Evolutionary conservation across 2,329 filamentous ascomycete species (phyloP).

Genomic region (Alternaria incomplexa): DNA sequence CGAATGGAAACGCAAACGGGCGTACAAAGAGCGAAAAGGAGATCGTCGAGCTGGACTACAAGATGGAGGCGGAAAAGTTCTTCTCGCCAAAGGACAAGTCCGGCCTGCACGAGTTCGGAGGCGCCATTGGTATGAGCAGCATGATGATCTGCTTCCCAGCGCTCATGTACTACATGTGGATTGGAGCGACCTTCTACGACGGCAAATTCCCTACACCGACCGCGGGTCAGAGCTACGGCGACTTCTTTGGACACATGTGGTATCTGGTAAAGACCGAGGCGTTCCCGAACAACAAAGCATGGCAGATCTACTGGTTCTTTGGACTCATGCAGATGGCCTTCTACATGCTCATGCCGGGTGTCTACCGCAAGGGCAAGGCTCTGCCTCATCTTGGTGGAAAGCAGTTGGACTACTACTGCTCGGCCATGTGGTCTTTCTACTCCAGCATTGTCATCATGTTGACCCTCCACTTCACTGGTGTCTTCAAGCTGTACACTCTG

Average conservation of each 20-base stretch:
- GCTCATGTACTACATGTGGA: conserved; percentile 99
- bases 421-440: conserved; percentile 86
- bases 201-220: conserved; percentile 76
- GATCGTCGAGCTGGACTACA: conserved; percentile 14
- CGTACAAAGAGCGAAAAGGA: conserved; percentile 36
- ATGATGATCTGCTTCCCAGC: conserved; percentile 95
- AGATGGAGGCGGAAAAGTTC: conserved; percentile 47
- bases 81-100: conserved; percentile 50
- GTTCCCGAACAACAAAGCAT: conserved; percentile 81
- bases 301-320: conserved; percentile 94
- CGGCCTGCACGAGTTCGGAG: conserved; percentile 80
- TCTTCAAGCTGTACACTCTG: conserved; percentile 89
- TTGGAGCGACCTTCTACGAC: conserved; percentile 90
- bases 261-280: conserved; percentile 81
- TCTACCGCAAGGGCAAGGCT: conserved; percentile 87
- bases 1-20: conserved; percentile 41
- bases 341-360: conserved; percentile 86
- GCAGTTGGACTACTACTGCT: conserved; percentile 94
- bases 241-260: conserved; percentile 75
- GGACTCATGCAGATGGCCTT: conserved; percentile 82
- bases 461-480: conserved; percentile 78
- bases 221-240: conserved; percentile 68
- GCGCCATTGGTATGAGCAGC: conserved; percentile 74
- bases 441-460: conserved; percentile 75
- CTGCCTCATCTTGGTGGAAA: conserved; percentile 81